phyloP scores from a whole-genome alignment of 495 filamentous ascomycete genomes.

The Penicillium subrubescens region DNA sequence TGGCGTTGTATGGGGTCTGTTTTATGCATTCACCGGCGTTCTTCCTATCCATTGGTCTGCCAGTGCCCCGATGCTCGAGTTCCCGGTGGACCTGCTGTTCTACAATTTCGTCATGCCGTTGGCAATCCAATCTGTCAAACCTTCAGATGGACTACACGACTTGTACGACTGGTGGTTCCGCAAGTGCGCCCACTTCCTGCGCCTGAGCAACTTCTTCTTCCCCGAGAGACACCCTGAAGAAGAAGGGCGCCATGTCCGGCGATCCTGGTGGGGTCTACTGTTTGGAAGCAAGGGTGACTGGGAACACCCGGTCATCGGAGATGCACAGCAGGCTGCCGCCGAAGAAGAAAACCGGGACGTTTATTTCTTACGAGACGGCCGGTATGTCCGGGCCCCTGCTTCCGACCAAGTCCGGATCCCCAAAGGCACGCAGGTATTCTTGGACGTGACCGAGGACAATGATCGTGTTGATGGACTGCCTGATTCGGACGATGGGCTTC shows the following conservation, averaged over 20 bases:
- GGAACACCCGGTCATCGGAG: slow-evolving; percentile 47
- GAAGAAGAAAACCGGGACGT: slow-evolving; percentile 42
- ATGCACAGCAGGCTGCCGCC: slow-evolving; percentile 34
- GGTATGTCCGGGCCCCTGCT: slow-evolving; percentile 84
- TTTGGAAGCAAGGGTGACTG: slow-evolving; percentile 50
- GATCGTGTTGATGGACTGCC: slow-evolving; percentile 58
- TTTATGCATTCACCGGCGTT: slow-evolving; percentile 62
- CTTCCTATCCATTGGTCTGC: slow-evolving; percentile 92
- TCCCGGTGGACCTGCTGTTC: slow-evolving; percentile 90
- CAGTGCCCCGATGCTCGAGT: slow-evolving; percentile 87
- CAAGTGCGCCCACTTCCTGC: slow-evolving; percentile 74
- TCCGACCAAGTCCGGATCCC: slow-evolving; percentile 93
- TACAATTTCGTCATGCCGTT: slow-evolving; percentile 95
- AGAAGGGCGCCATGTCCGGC: slow-evolving; percentile 66
- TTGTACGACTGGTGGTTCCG: slow-evolving; percentile 98
- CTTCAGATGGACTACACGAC: slow-evolving; percentile 76
- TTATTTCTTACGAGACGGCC: slow-evolving; percentile 71
- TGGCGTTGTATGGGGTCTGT: slow-evolving; percentile 92
- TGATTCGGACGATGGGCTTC: slow-evolving; percentile 64
- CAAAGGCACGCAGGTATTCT: slow-evolving; percentile 77
- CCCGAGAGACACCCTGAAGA: slow-evolving; percentile 79
- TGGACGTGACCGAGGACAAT: slow-evolving; percentile 76
- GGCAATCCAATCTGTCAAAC: slow-evolving; percentile 77
- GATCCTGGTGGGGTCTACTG: slow-evolving; percentile 56
- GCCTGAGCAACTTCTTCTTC: slow-evolving; percentile 91